Evolutionary conservation across 1,284 basidiomycete genomes (phyloP), one percentile per base, ranked within the genome.

Genomic region (Ustilago nuda): DNA sequence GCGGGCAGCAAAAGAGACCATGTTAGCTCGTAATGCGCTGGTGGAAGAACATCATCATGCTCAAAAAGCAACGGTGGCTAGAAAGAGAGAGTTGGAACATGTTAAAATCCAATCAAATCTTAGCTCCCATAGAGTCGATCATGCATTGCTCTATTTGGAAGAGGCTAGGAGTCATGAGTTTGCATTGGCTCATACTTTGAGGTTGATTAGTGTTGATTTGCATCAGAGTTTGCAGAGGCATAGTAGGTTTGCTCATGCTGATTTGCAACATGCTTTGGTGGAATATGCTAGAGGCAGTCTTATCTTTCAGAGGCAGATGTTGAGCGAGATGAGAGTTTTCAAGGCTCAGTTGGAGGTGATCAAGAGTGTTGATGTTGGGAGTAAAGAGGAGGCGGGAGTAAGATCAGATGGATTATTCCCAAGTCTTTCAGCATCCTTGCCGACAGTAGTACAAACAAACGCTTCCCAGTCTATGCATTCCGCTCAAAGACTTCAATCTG

Each of bases 21-120:
- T 84, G 64, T 72, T 84, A 12, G 75, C 79, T 19, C 79, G 83
- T 52, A 82, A 80, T 46, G 78, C 81, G 6, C 61, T 84, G n/a
- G 78, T 84, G 15, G 82, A 80, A 46, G 82, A 84, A 50, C 79
- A 81, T 35, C 68, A 78, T 56, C 67, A 78, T 11, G 81, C 83
- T 0, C 67, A 74, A 15, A 82, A 81, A 52, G 72, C 69, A 1
- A 68, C 76, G 4, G 65, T 78, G 15, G 66, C 62, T 58, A 83
- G 81, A 55, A 78, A 78, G 48, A 62, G 77, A 2, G 80, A 84
- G 12, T 76, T 76, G 0, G 82, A 84, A 23, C 68, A 72, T 53
- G 63, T 83, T 45, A 76, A 75, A 41, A 76, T 65, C 55, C 68
- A 74, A 41, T 61, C 66, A 27, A 72, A 68, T 23, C 39, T 76